These are phyloP conservation scores for Lactarius hatsudake DNA, from an alignment of 768 basidiomycete species.

Conservation along the genomic window DNA sequence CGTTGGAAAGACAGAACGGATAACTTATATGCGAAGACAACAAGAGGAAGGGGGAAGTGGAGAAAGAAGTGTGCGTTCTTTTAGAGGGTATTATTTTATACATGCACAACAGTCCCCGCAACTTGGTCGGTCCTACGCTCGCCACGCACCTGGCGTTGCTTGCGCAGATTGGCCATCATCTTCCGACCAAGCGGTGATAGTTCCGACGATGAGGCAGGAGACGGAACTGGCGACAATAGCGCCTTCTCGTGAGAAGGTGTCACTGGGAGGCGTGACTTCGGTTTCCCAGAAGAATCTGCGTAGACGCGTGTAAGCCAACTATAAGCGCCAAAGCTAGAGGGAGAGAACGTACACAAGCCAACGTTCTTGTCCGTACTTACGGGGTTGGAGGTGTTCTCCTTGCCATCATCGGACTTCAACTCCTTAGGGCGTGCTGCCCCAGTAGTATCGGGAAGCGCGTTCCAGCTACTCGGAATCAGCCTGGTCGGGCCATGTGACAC, in stretches of 20 bases:
- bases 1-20: conserved; percentile 10
- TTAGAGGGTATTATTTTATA: conserved; percentile 3
- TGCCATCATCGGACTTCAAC: conserved; percentile 4
- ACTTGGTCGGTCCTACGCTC: conserved; percentile 16
- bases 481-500: conserved; percentile 14
- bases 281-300: conserved; percentile 8
- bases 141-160: conserved; percentile 34
- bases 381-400: conserved; percentile 23
- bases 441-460: not conserved
- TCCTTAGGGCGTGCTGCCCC: conserved; percentile 1
- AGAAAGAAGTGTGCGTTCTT: not conserved
- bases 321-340: not conserved
- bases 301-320: not conserved
- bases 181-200: conserved; percentile 65
- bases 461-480: not conserved
- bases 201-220: conserved; percentile 70
- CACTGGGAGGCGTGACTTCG: conserved; percentile 33
- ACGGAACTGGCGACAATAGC: conserved; percentile 43
- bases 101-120: conserved; percentile 2
- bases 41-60: not conserved
- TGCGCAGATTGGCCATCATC: conserved; percentile 63
- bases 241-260: conserved; percentile 47
- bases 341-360: conserved; percentile 1
- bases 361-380: not conserved
- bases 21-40: conserved; percentile 22